A percentile compares a stretch with the other conserved stretches of the same genome.
Evolutionary conservation across 768 basidiomycete species (phyloP).

Genomic region (Daedaleopsis nitida): DNA sequence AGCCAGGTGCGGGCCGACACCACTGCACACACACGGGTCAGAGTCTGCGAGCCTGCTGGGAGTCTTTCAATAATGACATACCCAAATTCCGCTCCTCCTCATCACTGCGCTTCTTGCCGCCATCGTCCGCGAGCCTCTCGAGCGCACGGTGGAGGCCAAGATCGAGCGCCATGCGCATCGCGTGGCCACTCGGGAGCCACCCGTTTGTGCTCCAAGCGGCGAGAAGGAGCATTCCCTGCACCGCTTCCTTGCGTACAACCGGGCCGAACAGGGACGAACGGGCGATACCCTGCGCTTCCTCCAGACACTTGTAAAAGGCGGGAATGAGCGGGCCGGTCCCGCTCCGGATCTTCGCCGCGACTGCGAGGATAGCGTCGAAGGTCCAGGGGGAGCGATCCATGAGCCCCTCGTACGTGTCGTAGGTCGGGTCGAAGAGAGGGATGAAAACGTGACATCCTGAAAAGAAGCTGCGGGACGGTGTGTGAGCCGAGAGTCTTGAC

Average conservation of each 20-base stretch:
- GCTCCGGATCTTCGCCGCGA: slow-evolving; percentile 89
- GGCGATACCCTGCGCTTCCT: slow-evolving; percentile 96
- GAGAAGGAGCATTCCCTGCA: slow-evolving; percentile 90
- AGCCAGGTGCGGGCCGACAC: slow-evolving; percentile 94
- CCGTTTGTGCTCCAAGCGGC: slow-evolving; percentile 95
- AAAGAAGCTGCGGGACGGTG: slow-evolving; percentile 57
- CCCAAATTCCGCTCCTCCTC: slow-evolving; percentile 76
- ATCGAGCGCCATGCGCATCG: slow-evolving; percentile 94
- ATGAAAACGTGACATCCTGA: slow-evolving; percentile 96
- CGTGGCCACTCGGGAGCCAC: slow-evolving; percentile 94
- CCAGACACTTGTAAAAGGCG: slow-evolving; percentile 88
- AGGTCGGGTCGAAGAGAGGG: slow-evolving; percentile 89
- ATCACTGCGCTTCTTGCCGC: slow-evolving; percentile 57
- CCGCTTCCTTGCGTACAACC: slow-evolving; percentile 91
- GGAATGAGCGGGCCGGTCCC: slow-evolving; percentile 84
- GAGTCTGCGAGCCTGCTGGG: background rate
- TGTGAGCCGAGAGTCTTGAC: background rate
- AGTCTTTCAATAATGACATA: background rate
- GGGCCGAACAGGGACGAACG: slow-evolving; percentile 92
- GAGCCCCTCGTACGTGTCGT: slow-evolving; percentile 91
- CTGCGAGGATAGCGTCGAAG: slow-evolving; percentile 90
- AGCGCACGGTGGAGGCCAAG: slow-evolving; percentile 91
- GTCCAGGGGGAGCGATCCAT: slow-evolving; percentile 95
- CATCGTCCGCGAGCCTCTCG: slow-evolving; percentile 83
- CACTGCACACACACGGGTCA: slow-evolving; percentile 45